Conservation (phyloP, 805 yeast genomes). For the Schizosaccharomyces cryophilus region DNA sequence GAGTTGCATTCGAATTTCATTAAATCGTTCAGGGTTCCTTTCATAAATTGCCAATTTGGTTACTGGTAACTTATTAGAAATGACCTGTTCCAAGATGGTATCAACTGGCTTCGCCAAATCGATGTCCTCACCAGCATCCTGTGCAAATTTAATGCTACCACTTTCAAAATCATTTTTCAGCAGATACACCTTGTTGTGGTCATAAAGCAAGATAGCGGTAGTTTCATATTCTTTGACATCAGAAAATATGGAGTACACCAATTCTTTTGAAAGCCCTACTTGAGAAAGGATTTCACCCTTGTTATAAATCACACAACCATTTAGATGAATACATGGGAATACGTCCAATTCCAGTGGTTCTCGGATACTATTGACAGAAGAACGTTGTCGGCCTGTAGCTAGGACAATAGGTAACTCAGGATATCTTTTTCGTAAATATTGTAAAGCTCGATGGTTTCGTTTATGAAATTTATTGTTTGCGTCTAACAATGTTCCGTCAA, state of each 20-base stretch:
- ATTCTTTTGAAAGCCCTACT: neutral
- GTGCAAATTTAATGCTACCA: neutral
- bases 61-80: neutral
- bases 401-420: neutral
- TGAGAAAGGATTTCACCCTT: neutral
- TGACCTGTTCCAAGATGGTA: neutral
- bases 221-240: neutral
- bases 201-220: neutral
- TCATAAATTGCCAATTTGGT: neutral
- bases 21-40: neutral
- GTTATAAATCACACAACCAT: neutral
- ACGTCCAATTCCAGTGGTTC: neutral
- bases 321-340: neutral
- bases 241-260: neutral
- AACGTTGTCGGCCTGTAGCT: conserved; percentile 1
- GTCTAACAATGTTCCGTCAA: conserved; percentile 2
- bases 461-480: neutral
- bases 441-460: neutral
- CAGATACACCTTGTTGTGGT: neutral
- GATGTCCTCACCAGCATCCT: neutral
- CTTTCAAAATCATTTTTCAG: neutral
- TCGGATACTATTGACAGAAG: neutral
- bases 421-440: neutral
- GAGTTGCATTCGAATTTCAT: neutral
- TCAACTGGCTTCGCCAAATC: neutral